Evolutionary conservation across 108 stramenopile species (phyloP), one percentile per base, ranked within the genome.

Genomic region (Cyclotella atomus): DNA sequence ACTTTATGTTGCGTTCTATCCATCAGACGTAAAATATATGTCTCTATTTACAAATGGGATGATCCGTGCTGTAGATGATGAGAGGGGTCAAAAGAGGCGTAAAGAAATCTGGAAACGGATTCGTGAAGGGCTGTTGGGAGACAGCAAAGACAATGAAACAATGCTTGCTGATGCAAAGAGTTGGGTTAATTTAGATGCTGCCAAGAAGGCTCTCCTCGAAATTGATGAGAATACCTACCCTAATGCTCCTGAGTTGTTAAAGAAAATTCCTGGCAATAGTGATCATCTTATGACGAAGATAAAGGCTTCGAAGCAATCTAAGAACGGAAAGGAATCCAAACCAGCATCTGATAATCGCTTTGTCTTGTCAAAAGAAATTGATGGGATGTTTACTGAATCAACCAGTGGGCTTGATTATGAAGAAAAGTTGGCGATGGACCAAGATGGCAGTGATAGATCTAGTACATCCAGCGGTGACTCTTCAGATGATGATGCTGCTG

Each of bases 1-100:
- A 73, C 78, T 91, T 16, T 94, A 94, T 50, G 87, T 92, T 10
- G 91, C 89, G 2, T 88, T 89, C 67, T 88, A 78, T 69, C 91
- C 93, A 1, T 66, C 83, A 17, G 82, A 87, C 64, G 78, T 72
- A 68, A 92, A 83, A 50, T 94, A 94, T 62, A 85, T 90, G 79
- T 72, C 89, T 27, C 64, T 94, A 23, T 94, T 88, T 69, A 56
- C 68, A 32, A 72, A 82, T 46, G 89, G 90, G 34, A 75, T 77
- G 53, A 30, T 61, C 36, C 77, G 88, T 14, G 67, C 87, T n/a
- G 71, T 77, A 0, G 90, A 89, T 65, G 73, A 77, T 35, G 81
- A 83, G 43, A 84, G 77, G 5, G 72, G 56, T 56, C 73, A 82
- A 38, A 76, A 71, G 44, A 81, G 85, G 56, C 68, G 89, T 10